Percentiles rank a stretch among this genome's conserved stretches.
phyloP scores from a whole-genome alignment of 768 basidiomycete genomes.

The Mycena haematopus region DNA sequence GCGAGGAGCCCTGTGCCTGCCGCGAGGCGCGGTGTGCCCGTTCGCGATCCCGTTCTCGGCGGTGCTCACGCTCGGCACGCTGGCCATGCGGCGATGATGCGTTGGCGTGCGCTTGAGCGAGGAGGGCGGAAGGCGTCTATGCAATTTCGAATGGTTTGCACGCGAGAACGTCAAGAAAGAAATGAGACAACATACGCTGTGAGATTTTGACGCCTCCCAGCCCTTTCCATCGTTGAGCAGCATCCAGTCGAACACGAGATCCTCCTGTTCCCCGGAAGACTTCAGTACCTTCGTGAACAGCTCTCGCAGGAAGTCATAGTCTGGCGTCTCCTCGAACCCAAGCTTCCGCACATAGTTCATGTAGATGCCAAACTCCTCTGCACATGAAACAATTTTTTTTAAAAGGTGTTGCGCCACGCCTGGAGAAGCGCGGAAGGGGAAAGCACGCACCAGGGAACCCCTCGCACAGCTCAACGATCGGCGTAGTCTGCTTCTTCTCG shows the following conservation, averaged over 20 bases:
- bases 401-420: conserved; percentile 10
- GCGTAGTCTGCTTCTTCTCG: conserved; percentile 96
- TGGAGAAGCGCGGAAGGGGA: conserved; percentile 6
- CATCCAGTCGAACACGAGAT: conserved; percentile 98
- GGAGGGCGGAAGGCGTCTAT: conserved; percentile 51
- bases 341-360: conserved; percentile 99
- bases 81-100: conserved; percentile 60
- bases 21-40: conserved; percentile 56
- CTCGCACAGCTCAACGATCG: conserved; percentile 92
- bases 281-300: conserved; percentile 92
- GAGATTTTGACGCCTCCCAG: conserved; percentile 80
- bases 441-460: conserved; percentile 85
- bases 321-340: conserved; percentile 96
- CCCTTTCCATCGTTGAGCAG: conserved; percentile 91
- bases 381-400: conserved; percentile 13
- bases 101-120: conserved; percentile 61
- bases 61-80: conserved; percentile 59
- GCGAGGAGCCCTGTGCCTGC: conserved; percentile 59
- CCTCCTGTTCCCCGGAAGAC: conserved; percentile 86
- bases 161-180: conserved; percentile 2
- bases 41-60: conserved; percentile 61
- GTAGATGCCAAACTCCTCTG: conserved; percentile 98
- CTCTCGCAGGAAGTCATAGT: conserved; percentile 97
- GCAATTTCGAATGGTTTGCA: conserved; percentile 3
- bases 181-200: conserved; percentile 53